Percentiles rank a stretch among this genome's conserved stretches.
phyloP scores from a whole-genome alignment of 805 yeast species.

The Cyberlindnera xylosilytica region DNA sequence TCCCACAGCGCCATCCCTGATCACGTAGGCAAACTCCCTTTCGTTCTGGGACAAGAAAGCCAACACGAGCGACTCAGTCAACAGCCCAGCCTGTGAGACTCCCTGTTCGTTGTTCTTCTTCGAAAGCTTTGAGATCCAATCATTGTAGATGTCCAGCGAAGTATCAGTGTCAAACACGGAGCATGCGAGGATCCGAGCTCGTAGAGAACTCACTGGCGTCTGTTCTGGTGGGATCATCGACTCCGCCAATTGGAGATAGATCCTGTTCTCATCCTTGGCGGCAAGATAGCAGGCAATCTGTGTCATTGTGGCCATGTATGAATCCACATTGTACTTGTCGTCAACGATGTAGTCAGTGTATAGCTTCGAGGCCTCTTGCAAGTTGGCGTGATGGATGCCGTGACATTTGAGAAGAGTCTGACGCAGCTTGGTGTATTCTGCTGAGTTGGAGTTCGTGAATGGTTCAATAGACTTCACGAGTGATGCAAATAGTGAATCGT shows the following conservation, averaged over 20 bases:
- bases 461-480: conserved; percentile 7
- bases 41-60: conserved; percentile 43
- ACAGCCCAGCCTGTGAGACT: conserved; percentile 40
- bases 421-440: conserved; percentile 4
- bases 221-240: conserved; percentile 30
- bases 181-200: conserved; percentile 40
- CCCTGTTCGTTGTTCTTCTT: conserved; percentile 30
- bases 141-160: conserved; percentile 44
- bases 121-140: conserved; percentile 38
- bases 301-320: conserved; percentile 39
- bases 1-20: conserved; percentile 44
- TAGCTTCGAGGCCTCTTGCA: conserved; percentile 12
- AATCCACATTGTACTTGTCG: conserved; percentile 39
- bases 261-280: conserved; percentile 30
- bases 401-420: conserved; percentile 12
- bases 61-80: conserved; percentile 46
- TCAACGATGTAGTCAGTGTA: conserved; percentile 35
- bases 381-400: conserved; percentile 14
- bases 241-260: conserved; percentile 37
- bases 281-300: conserved; percentile 40
- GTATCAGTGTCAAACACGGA: conserved; percentile 37
- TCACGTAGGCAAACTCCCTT: conserved; percentile 50
- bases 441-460: conserved; percentile 1
- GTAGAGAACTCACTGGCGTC: conserved; percentile 31
- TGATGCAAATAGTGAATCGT: conserved; percentile 1